Percentiles rank a stretch among this genome's conserved stretches.
Evolutionary conservation across 805 yeast species (phyloP).

Genomic region (Saturnispora quitensis): DNA sequence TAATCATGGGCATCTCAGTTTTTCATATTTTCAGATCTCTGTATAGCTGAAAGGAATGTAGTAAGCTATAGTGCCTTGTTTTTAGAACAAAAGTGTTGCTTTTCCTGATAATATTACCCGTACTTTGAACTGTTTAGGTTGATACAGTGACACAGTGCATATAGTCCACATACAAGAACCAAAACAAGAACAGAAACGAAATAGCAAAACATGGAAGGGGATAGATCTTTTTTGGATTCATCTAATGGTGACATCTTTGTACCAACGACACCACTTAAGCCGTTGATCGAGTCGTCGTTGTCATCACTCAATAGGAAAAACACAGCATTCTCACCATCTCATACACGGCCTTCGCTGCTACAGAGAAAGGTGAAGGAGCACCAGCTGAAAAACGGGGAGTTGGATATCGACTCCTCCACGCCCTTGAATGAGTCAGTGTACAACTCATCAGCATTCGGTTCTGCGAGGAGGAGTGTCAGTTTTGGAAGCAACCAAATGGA

Average conservation of each 20-base stretch:
- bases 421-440: not conserved
- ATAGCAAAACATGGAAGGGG: not conserved
- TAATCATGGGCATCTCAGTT: not conserved
- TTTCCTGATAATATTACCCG: too few species aligned
- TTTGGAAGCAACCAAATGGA: not conserved
- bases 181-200: too few species aligned
- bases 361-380: constrained; percentile 9
- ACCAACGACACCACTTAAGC: constrained; percentile 24
- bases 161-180: too few species aligned
- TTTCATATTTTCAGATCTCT: not conserved
- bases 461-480: not conserved
- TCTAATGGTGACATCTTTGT: constrained; percentile 5
- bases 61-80: not conserved
- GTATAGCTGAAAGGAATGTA: not conserved
- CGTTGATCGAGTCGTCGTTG: constrained; percentile 28
- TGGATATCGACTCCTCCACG: not conserved
- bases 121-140: too few species aligned
- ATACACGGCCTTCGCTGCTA: not conserved
- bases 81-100: too few species aligned
- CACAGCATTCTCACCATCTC: constrained; percentile 5
- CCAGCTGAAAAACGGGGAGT: constrained; percentile 5
- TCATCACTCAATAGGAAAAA: constrained; percentile 6
- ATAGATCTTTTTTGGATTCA: constrained; percentile 8
- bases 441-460: constrained; percentile 5
- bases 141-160: too few species aligned